Base-by-base conservation (phyloP, 768 basidiomycete genomes). In the Boletus vermiculosoides region DNA sequence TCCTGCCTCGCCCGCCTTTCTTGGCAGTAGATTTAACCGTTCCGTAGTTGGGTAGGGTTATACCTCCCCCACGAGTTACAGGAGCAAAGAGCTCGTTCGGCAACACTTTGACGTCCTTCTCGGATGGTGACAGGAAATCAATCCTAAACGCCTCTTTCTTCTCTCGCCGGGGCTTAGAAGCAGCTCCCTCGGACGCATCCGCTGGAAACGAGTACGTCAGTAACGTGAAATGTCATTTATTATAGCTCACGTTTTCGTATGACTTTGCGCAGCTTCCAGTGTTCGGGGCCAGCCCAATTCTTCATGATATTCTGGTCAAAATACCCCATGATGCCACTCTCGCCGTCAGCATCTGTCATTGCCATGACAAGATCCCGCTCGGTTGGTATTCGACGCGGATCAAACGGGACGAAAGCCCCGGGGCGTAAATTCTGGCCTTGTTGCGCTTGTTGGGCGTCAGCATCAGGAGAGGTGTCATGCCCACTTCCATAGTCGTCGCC, bases 271-370 rank as follows among this genome's bases (percentile, higher is more conserved):
- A 98, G 72, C 70, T 96, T 98, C 96, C 97, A 99, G 69, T 99
- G 97, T 72, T 98, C 93, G 9, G 95, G 95, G 0, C 97, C 97
- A 4, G 97, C 97, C 97, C 97, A 99, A 63, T 96, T 96, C 80
- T 92, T 96, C 64, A 87, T 78, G 65, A 90, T 81, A 59, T 78
- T 84, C 65, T 86, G 82, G 71, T 98, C 95, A 68, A 98, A 97
- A 71, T 96, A 97, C 65, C 95, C 94, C 67, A 88, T 77, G 73
- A 88, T 81, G 20, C 77, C 71, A 18, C 74, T 77, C 6, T 79
- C 82, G 1, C 77, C 81, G 55, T 90, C 84, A 3, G 76, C 81
- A 49, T 85, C 84, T 4, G 83, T 84, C 86, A 97, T 90, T 0
- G 91, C 91, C 80, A 98, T 83, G 49, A 94, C 82, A 30, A 96